Evolutionary conservation across 805 yeast genomes (phyloP).

Genomic region (Saccharomycopsis babjevae): DNA sequence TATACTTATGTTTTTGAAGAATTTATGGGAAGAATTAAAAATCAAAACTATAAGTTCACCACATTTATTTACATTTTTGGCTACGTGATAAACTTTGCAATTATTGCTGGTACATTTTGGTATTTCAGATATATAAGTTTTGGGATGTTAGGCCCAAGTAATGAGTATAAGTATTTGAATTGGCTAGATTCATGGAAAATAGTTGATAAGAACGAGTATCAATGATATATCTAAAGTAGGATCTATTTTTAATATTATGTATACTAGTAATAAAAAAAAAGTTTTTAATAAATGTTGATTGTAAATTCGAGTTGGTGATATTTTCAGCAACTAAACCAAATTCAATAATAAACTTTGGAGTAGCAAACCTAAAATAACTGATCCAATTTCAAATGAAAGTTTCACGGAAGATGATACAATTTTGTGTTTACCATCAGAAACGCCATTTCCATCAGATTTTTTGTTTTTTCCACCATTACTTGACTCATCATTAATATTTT

Average conservation of each 20-base stretch:
- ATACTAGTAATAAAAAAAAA: not conserved
- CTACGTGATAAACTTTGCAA: slow-evolving; percentile 33
- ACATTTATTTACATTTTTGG: slow-evolving; percentile 21
- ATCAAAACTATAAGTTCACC: slow-evolving; percentile 18
- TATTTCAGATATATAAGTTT: slow-evolving; percentile 50
- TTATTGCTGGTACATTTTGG: slow-evolving; percentile 41
- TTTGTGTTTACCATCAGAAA: not conserved
- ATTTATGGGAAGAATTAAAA: slow-evolving; percentile 24
- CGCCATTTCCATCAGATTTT: not conserved
- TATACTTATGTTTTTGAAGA: slow-evolving; percentile 43
- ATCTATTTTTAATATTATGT: not conserved
- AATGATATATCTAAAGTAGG: not conserved
- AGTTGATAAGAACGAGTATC: slow-evolving; percentile 13
- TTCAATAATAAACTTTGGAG: not conserved
- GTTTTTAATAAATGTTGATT: not conserved
- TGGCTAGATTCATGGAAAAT: slow-evolving; percentile 42
- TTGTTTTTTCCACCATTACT: not conserved
- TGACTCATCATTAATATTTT: not conserved
- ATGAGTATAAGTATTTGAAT: slow-evolving; percentile 32
- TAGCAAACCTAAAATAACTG: not conserved
- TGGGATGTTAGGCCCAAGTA: slow-evolving; percentile 48
- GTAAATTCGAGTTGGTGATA: not conserved
- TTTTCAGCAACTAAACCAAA: not conserved
- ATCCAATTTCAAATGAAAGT: not conserved
- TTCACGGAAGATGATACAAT: not conserved